These are phyloP conservation scores for Myriosclerotinia scirpicola DNA, from an alignment of 2,329 filamentous ascomycete species.

Conservation along the genomic window DNA sequence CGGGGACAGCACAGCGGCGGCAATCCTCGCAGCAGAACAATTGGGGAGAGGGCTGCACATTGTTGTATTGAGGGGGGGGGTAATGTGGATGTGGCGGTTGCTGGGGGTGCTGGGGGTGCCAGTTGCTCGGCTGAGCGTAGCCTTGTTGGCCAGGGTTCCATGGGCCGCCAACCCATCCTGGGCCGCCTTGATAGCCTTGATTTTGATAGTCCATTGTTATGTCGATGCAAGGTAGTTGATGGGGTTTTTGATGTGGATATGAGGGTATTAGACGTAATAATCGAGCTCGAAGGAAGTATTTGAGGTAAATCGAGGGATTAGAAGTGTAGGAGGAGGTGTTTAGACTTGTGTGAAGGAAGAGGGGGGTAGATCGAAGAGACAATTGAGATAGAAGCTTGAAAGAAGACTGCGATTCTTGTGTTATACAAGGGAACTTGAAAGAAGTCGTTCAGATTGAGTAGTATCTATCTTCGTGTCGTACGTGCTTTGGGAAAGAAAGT, in stretches of 20 bases:
- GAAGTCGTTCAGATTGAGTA: neutral
- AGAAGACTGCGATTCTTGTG: neutral
- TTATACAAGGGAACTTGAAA: neutral
- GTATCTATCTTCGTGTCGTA: neutral
- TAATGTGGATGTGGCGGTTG: neutral
- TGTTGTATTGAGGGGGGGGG: neutral
- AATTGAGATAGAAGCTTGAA: neutral
- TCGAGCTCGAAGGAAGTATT: neutral
- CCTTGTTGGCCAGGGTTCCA: conserved; percentile 3
- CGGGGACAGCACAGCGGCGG: neutral
- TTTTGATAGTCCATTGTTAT: neutral
- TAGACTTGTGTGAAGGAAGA: neutral
- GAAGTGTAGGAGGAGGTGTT: neutral
- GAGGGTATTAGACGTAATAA: neutral
- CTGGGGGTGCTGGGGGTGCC: conserved; percentile 1
- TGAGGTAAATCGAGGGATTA: no score
- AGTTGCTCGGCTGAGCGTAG: neutral
- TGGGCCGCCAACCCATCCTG: neutral
- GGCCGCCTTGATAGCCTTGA: neutral
- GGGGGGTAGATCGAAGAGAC: neutral
- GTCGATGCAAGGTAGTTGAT: no score
- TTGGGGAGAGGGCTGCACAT: neutral
- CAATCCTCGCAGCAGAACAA: conserved; percentile 5
- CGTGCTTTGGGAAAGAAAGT: neutral
- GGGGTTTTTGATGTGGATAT: neutral